These are phyloP conservation scores for Fusarium nematophilum DNA, from an alignment of 2,329 filamentous ascomycete genomes.

Conservation along the genomic window DNA sequence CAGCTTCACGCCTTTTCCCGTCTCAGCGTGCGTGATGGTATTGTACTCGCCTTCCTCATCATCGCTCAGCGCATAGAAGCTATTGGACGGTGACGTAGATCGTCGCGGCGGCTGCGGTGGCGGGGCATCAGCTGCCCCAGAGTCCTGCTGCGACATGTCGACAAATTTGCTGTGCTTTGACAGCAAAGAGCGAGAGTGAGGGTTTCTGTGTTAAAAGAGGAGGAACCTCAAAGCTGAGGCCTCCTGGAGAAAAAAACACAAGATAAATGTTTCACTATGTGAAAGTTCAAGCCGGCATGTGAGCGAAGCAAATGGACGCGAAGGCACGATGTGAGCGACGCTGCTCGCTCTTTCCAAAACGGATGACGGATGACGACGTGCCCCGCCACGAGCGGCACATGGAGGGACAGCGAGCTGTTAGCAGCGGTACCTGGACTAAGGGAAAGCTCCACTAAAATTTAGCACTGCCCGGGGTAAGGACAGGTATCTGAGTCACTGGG, in stretches of 20 bases:
- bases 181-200: neutral
- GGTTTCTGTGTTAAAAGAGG: neutral
- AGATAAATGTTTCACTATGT: constrained; percentile 4
- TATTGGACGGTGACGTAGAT: constrained; percentile 79
- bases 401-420: constrained; percentile 17
- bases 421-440: constrained; percentile 21
- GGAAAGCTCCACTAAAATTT: neutral
- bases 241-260: neutral
- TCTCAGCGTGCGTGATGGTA: constrained; percentile 84
- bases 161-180: neutral
- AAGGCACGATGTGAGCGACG: constrained; percentile 8
- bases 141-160: constrained; percentile 40
- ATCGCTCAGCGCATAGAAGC: constrained; percentile 96
- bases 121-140: constrained; percentile 36
- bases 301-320: constrained; percentile 17
- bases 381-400: constrained; percentile 33
- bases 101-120: constrained; percentile 47
- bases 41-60: constrained; percentile 96
- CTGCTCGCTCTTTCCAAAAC: constrained; percentile 29
- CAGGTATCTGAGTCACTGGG: constrained; percentile 13
- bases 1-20: constrained; percentile 88
- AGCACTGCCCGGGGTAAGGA: neutral
- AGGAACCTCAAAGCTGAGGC: constrained; percentile 6
- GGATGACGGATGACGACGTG: constrained; percentile 41
- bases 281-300: constrained; percentile 27